Conservation (phyloP, 768 basidiomycete species). For the Suillus bovinus region DNA sequence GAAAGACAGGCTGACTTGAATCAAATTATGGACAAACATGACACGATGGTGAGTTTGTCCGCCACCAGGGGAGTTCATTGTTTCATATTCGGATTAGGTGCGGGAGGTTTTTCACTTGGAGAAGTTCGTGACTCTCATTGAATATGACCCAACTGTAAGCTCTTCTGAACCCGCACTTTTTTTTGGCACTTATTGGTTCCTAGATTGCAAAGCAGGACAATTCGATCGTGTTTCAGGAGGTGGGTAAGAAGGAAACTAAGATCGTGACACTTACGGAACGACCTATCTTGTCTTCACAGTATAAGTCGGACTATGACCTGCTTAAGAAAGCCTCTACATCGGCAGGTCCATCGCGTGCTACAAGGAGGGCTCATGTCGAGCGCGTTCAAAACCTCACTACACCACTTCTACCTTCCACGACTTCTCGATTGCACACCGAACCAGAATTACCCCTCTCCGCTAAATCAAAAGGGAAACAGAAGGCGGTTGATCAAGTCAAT, state of each 20-base stretch:
- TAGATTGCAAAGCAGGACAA: slow-evolving; percentile 75
- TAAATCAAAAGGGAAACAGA: slow-evolving; percentile 36
- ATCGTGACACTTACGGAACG: slow-evolving; percentile 9
- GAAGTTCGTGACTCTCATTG: slow-evolving; percentile 71
- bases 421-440: slow-evolving; percentile 13
- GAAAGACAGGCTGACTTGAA: slow-evolving; percentile 63
- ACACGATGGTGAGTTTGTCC: slow-evolving; percentile 61
- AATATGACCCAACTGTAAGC: slow-evolving; percentile 73
- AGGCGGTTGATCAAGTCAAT: slow-evolving; percentile 18
- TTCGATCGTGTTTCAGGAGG: slow-evolving; percentile 71
- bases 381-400: slow-evolving; percentile 46
- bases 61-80: not conserved
- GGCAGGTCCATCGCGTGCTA: slow-evolving; percentile 55
- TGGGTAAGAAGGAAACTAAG: slow-evolving; percentile 35
- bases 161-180: not conserved
- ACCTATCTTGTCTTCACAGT: slow-evolving; percentile 39
- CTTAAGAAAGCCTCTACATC: slow-evolving; percentile 44
- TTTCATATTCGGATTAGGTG: slow-evolving; percentile 45
- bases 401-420: slow-evolving; percentile 20
- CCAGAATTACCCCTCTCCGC: slow-evolving; percentile 20
- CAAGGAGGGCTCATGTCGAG: slow-evolving; percentile 59
- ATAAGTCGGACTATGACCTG: slow-evolving; percentile 62
- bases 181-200: slow-evolving; percentile 8
- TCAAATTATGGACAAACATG: slow-evolving; percentile 63
- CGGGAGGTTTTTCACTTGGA: slow-evolving; percentile 91